phyloP scores from a whole-genome alignment of 306 rosid genomes.

The Cotoneaster glaucophyllus region DNA sequence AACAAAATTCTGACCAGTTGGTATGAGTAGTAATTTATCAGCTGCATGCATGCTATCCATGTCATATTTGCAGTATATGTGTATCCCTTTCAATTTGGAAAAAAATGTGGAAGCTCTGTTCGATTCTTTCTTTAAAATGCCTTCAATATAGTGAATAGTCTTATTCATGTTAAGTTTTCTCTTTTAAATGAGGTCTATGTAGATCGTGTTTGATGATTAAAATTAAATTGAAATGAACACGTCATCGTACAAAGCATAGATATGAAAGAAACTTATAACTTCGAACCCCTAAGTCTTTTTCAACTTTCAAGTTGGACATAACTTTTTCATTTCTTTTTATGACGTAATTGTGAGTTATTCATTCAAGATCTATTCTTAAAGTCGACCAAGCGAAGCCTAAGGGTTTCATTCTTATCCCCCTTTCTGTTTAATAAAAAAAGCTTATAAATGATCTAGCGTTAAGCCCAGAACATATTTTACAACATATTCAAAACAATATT shows the following conservation, averaged over 20 bases:
- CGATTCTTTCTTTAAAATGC: fast-evolving
- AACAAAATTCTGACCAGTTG: not conserved
- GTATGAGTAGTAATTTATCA: not conserved
- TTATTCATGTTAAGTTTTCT: no score
- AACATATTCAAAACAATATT: not conserved
- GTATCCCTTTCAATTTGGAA: no score
- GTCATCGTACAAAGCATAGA: not conserved
- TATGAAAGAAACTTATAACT: no score
- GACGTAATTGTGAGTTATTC: not conserved
- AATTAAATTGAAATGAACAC: not conserved
- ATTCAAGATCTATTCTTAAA: not conserved
- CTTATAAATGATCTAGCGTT: not conserved
- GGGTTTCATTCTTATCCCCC: not conserved
- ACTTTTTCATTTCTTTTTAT: no score
- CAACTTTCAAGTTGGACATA: not conserved
- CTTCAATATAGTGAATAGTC: no score
- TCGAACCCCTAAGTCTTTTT: not conserved
- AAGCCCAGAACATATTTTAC: not conserved
- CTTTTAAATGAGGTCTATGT: no score
- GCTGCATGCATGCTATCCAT: not conserved
- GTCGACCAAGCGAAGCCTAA: not conserved
- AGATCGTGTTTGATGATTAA: no score
- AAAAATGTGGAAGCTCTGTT: no score
- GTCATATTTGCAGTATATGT: not conserved
- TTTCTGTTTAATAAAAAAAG: not conserved